Base-by-base conservation (phyloP, 2,329 filamentous ascomycete genomes). In the Calycina herbarum region DNA sequence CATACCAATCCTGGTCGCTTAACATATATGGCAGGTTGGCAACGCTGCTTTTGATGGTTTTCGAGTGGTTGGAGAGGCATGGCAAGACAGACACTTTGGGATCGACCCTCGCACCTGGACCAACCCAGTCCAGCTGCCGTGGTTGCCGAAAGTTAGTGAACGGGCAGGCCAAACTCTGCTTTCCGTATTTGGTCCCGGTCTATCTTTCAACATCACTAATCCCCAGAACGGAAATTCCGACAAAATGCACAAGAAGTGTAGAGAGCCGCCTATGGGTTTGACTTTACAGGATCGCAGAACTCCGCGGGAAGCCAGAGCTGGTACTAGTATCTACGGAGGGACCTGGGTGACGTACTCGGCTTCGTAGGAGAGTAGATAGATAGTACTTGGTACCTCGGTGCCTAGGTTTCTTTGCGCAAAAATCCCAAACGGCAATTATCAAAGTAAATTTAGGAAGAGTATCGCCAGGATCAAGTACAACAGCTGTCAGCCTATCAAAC, bases 401-500 rank as follows among this genome's bases (percentile, higher is more conserved):
- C 48, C 48, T 54, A 5, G 48, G 48, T 51, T 20, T 13, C 10
- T 54, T 11, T 13, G 7, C 20, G 24, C 48, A 24, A 24, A 54
- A 27, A 13, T 27, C 20, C 13, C 48, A 54, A 11, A 54, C 24
- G 20, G 48, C 20, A 24, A 54, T 13, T 54, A 54, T 27, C 20
- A 33, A 54, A 54, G 48, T 54, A 54, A 54, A 54, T 54, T 54
- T 54, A 54, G 48, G 27, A 51, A 20, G 48, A 24, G 48, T 24
- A 13, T 54, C 20, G 48, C 24, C 24, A 27, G 45, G 45, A 51
- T 51, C n/a, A 10, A 51, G 3, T 24, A 17, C n/a, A 10, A 10
- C n/a, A 51, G 6, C 45, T 24, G 20, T 24, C 45, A 24, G n/a
- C 20, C n/a, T 24, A 51, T 20, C n/a, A 20, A 51, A 24, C 45